Evolutionary conservation across 2,329 filamentous ascomycete species (phyloP).

Genomic region (Byssochlamys sp.): DNA sequence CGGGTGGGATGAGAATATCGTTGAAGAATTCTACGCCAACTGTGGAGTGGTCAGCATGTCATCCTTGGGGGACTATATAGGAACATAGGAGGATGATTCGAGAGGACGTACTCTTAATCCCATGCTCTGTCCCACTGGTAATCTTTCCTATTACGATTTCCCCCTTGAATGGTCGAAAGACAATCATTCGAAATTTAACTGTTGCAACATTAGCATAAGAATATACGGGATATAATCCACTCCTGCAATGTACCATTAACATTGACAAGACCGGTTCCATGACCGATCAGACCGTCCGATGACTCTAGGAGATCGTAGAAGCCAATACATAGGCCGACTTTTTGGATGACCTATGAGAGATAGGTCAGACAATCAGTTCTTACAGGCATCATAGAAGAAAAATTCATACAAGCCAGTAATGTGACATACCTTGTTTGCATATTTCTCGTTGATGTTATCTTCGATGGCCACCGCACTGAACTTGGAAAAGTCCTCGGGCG

Average conservation of each 20-base stretch:
- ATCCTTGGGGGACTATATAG: slow-evolving; percentile 7
- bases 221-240: not conserved
- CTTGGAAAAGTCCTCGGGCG: slow-evolving; percentile 78
- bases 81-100: not conserved
- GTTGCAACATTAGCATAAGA: not conserved
- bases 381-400: not conserved
- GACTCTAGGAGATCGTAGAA: slow-evolving; percentile 83
- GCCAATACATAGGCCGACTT: slow-evolving; percentile 84
- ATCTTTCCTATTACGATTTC: slow-evolving; percentile 84
- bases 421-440: slow-evolving; percentile 67
- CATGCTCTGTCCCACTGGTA: slow-evolving; percentile 59
- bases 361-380: not conserved
- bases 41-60: slow-evolving; percentile 19
- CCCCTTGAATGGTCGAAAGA: slow-evolving; percentile 91
- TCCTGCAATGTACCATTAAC: slow-evolving; percentile 64
- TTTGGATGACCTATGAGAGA: slow-evolving; percentile 63
- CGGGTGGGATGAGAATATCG: slow-evolving; percentile 71
- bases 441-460: slow-evolving; percentile 94
- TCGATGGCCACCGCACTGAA: slow-evolving; percentile 73
- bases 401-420: not conserved
- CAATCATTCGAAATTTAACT: slow-evolving; percentile 88
- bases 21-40: slow-evolving; percentile 88
- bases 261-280: slow-evolving; percentile 84
- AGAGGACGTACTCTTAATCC: slow-evolving; percentile 55
- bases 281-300: slow-evolving; percentile 86